Conservation (phyloP, 139 green algal genomes). For the Parachlorella kessleri region DNA sequence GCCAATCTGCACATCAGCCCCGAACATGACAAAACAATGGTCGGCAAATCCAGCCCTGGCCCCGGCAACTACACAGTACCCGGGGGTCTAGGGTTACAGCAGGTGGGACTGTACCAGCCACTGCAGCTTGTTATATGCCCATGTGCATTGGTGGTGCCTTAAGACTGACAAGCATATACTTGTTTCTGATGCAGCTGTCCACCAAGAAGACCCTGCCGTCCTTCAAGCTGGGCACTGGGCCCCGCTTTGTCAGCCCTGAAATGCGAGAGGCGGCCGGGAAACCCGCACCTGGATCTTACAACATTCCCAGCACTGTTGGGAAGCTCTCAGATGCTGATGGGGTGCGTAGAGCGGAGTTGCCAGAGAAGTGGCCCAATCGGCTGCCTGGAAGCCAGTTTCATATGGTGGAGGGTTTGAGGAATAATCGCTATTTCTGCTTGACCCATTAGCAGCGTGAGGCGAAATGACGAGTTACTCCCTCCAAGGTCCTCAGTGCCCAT, state of each 20-base stretch:
- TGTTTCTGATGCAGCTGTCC: constrained; percentile 25
- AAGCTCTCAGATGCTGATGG: neutral
- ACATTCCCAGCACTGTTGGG: constrained; percentile 24
- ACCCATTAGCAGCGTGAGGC: neutral
- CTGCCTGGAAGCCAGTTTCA: neutral
- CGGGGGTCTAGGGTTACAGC: too few species aligned
- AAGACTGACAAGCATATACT: too few species aligned
- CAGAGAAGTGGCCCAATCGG: neutral
- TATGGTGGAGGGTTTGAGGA: neutral
- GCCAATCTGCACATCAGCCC: constrained; percentile 42
- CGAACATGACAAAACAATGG: constrained; percentile 41
- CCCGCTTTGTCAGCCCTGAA: constrained; percentile 24
- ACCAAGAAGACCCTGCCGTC: constrained; percentile 30
- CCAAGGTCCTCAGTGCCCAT: neutral
- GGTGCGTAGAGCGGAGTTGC: too few species aligned
- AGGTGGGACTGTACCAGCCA: neutral
- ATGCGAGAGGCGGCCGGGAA: constrained; percentile 16
- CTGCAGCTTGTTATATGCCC: neutral
- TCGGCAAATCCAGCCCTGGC: neutral
- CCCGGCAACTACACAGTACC: too few species aligned
- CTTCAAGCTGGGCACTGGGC: constrained; percentile 38
- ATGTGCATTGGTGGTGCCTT: neutral
- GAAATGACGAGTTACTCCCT: neutral
- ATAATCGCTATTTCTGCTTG: neutral
- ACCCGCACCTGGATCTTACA: constrained; percentile 35